phyloP scores from a whole-genome alignment of 768 basidiomycete species.

The Gyrodon lividus region DNA sequence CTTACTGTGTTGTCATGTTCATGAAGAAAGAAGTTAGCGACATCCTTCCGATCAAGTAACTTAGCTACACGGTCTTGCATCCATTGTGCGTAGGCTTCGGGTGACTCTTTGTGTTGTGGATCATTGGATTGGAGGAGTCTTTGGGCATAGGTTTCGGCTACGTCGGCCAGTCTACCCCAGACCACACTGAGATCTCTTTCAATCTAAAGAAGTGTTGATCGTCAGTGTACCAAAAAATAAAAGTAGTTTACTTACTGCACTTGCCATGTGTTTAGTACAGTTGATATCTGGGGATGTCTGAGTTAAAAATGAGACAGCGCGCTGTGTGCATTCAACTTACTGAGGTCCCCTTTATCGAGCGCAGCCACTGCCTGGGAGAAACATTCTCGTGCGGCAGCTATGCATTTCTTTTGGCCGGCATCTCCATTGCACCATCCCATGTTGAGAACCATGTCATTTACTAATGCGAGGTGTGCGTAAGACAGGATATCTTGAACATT shows the following conservation, averaged over 20 bases:
- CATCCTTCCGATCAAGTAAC: not conserved
- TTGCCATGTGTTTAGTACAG: not conserved
- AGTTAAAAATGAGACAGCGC: not conserved
- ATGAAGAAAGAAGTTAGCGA: not conserved
- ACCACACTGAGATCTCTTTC: not conserved
- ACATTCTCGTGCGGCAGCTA: not conserved
- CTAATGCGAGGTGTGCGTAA: not conserved
- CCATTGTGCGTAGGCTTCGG: not conserved
- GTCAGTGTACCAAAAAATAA: not conserved
- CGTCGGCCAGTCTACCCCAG: not conserved
- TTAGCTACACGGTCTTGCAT: not conserved
- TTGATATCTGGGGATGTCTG: not conserved
- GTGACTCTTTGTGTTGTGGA: not conserved
- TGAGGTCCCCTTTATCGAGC: not conserved
- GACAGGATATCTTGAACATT: not conserved
- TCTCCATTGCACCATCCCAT: not conserved
- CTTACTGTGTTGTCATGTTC: not conserved
- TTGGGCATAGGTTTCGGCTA: not conserved
- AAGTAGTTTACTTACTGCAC: not conserved
- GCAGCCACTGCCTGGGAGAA: not conserved
- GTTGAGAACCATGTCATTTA: not conserved
- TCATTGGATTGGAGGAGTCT: not conserved
- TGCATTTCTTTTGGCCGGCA: not conserved
- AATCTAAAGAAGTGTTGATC: not conserved
- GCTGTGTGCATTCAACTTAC: not conserved